Conservation (phyloP, 2,329 filamentous ascomycete species). For the Nannizziopsis arthrosporioides region DNA sequence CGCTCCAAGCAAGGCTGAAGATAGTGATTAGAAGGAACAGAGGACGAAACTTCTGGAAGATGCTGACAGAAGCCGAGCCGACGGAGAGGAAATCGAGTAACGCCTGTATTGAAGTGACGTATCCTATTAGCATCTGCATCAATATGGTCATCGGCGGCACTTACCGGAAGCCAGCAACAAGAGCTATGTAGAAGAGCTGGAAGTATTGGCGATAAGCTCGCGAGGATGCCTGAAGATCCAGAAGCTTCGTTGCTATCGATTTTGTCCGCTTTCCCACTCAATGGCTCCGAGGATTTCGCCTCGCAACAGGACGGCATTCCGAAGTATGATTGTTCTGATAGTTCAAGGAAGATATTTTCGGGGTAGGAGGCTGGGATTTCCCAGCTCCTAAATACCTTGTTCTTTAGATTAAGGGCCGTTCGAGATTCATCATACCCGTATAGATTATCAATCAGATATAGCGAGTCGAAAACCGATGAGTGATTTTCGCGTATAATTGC, state of each 20-base stretch:
- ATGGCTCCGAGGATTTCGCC: neutral
- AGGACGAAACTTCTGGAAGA: conserved; percentile 11
- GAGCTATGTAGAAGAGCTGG: conserved; percentile 15
- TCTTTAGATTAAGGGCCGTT: no score
- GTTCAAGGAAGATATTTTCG: no score
- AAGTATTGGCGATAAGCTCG: conserved; percentile 10
- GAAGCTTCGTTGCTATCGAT: neutral
- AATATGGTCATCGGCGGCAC: neutral
- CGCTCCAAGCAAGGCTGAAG: conserved; percentile 11
- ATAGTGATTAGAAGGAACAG: conserved; percentile 14
- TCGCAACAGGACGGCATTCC: no score
- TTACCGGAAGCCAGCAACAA: conserved; percentile 16
- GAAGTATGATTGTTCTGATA: no score
- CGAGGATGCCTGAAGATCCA: neutral
- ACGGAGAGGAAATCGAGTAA: conserved; percentile 14
- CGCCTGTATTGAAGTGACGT: conserved; percentile 1
- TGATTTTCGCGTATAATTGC: no score
- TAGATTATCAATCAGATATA: no score
- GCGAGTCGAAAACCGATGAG: no score
- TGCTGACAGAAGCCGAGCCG: conserved; percentile 13
- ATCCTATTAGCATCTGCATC: neutral
- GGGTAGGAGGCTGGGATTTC: no score
- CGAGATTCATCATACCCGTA: no score
- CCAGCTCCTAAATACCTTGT: no score
- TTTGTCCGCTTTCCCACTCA: neutral